Evolutionary conservation across 2,329 filamentous ascomycete species (phyloP).

Genomic region (Monilinia aucupariae): DNA sequence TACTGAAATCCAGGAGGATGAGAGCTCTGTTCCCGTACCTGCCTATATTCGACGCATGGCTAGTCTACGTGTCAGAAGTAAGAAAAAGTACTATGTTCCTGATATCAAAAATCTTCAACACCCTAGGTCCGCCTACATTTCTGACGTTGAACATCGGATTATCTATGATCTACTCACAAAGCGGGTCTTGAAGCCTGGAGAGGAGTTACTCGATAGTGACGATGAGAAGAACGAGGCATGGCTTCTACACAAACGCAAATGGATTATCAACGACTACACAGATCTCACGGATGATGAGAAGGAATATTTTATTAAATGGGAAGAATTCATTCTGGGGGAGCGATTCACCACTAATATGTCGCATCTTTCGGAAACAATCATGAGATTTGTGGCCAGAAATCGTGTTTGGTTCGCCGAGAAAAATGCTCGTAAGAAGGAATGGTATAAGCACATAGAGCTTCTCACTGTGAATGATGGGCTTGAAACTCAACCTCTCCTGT

Average conservation of each 20-base stretch:
- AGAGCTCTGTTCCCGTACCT: neutral
- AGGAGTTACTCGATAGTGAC: constrained; percentile 30
- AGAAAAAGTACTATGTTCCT: constrained; percentile 6
- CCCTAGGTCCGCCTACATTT: constrained; percentile 18
- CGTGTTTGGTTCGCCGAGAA: constrained; percentile 28
- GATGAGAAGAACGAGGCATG: constrained; percentile 34
- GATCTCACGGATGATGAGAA: constrained; percentile 32
- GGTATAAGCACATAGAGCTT: constrained; percentile 23
- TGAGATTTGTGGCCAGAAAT: constrained; percentile 27
- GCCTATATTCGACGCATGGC: neutral
- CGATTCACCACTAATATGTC: constrained; percentile 25
- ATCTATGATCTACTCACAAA: constrained; percentile 32
- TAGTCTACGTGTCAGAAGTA: neutral
- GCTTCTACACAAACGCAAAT: constrained; percentile 31
- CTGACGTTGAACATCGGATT: constrained; percentile 22
- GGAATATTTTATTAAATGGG: constrained; percentile 33
- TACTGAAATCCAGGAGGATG: constrained; percentile 16
- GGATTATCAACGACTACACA: constrained; percentile 31
- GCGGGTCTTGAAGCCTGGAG: constrained; percentile 27
- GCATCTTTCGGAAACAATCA: constrained; percentile 23
- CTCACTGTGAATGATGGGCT: constrained; percentile 22
- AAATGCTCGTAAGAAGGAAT: constrained; percentile 23
- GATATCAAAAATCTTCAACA: neutral
- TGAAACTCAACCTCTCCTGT: neutral
- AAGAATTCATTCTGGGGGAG: constrained; percentile 28